These are phyloP conservation scores for Elongisporangium prolatum DNA, from an alignment of 352 stramenopile genomes.

Conservation along the genomic window DNA sequence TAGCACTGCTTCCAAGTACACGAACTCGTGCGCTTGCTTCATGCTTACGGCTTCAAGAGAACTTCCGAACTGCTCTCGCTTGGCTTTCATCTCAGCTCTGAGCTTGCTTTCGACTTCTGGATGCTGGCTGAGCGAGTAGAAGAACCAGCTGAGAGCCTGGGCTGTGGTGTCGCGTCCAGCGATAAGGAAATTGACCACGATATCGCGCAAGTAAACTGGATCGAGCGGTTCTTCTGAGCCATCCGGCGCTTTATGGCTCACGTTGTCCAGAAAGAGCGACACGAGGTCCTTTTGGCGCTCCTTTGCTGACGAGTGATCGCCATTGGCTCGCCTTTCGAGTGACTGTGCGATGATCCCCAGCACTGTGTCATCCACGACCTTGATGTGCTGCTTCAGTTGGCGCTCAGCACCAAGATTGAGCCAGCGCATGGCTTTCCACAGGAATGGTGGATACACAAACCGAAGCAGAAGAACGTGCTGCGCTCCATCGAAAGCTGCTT, in stretches of 20 bases:
- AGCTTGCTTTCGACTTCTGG: constrained; percentile 45
- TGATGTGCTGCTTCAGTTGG: constrained; percentile 20
- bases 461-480: constrained; percentile 28
- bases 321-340: constrained; percentile 19
- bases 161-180: constrained; percentile 78
- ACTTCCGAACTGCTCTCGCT: constrained; percentile 5
- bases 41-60: constrained; percentile 11
- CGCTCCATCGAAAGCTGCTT: constrained; percentile 42
- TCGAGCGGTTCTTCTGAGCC: constrained; percentile 16
- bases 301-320: constrained; percentile 9
- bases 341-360: constrained; percentile 33
- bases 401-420: constrained; percentile 28
- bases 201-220: constrained; percentile 49
- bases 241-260: not conserved
- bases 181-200: constrained; percentile 79
- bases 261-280: constrained; percentile 31
- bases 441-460: constrained; percentile 28
- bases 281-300: constrained; percentile 33
- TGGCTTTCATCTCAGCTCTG: constrained; percentile 32
- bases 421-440: constrained; percentile 41
- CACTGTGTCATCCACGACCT: constrained; percentile 31
- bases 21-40: constrained; percentile 20
- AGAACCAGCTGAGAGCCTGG: constrained; percentile 68
- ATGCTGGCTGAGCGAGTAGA: constrained; percentile 45
- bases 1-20: constrained; percentile 47